Evolutionary conservation across 164 flowering plant species (phyloP).

Genomic region (Kingdonia uniflora): DNA sequence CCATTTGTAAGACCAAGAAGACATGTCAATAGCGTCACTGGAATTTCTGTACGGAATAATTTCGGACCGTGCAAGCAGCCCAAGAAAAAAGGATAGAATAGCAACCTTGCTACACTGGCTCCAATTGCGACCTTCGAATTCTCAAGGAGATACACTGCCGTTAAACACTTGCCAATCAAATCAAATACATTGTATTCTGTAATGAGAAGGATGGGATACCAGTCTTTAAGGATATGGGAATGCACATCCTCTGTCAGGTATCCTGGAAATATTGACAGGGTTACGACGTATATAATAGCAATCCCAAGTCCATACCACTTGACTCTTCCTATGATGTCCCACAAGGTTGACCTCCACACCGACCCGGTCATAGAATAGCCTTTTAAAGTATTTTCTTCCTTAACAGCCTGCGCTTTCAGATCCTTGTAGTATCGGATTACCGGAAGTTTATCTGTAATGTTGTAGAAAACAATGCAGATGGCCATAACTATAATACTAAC

Average conservation of each 20-base stretch:
- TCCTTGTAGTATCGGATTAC: slow-evolving; percentile 66
- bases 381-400: slow-evolving; percentile 47
- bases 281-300: slow-evolving; percentile 57
- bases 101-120: slow-evolving; percentile 47
- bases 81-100: slow-evolving; percentile 74
- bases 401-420: slow-evolving; percentile 45
- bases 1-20: slow-evolving; percentile 87
- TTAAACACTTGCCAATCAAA: slow-evolving; percentile 73
- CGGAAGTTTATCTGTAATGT: slow-evolving; percentile 68
- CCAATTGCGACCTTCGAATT: slow-evolving; percentile 61
- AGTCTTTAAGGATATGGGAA: slow-evolving; percentile 62
- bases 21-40: slow-evolving; percentile 71
- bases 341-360: slow-evolving; percentile 47
- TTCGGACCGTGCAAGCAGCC: slow-evolving; percentile 90
- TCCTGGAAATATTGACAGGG: slow-evolving; percentile 87
- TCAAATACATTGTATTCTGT: slow-evolving; percentile 82
- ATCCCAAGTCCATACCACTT: slow-evolving; percentile 81
- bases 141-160: slow-evolving; percentile 58
- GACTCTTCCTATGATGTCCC: slow-evolving; percentile 52
- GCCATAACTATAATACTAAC: slow-evolving; percentile 63
- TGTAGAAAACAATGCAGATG: slow-evolving; percentile 62
- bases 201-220: slow-evolving; percentile 83
- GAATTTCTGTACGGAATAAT: slow-evolving; percentile 75
- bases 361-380: slow-evolving; percentile 30
- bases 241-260: slow-evolving; percentile 91